These are phyloP conservation scores for Microstroma glucosiphilum DNA, from an alignment of 1,284 basidiomycete genomes.

Conservation along the genomic window DNA sequence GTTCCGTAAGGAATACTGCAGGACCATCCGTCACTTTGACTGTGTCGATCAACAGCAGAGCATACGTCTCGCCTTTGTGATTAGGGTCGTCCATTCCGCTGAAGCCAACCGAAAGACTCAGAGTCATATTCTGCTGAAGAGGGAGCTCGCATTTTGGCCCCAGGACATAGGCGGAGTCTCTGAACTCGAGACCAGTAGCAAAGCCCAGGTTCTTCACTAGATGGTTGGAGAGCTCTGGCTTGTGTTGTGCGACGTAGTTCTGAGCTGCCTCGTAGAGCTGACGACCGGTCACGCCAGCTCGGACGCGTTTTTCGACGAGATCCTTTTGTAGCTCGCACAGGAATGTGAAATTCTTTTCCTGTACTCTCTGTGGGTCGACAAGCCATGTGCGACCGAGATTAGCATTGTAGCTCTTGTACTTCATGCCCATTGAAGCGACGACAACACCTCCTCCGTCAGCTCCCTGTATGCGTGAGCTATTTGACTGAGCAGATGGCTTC, in stretches of 20 bases:
- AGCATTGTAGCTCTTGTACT: conserved; percentile 86
- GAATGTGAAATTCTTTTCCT: conserved; percentile 66
- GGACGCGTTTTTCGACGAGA: conserved; percentile 64
- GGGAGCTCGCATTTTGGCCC: conserved; percentile 70
- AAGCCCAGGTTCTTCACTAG: conserved; percentile 89
- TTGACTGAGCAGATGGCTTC: conserved; percentile 76
- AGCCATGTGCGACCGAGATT: conserved; percentile 90
- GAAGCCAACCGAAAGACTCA: conserved; percentile 79
- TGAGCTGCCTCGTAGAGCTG: conserved; percentile 75
- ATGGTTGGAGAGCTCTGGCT: conserved; percentile 71
- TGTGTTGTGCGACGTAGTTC: conserved; percentile 68
- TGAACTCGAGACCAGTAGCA: conserved; percentile 70
- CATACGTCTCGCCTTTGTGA: conserved; percentile 69
- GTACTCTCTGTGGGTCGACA: conserved; percentile 74
- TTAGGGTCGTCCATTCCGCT: conserved; percentile 65
- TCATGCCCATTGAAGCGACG: conserved; percentile 77
- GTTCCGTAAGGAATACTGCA: conserved; percentile 68
- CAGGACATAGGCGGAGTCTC: conserved; percentile 78
- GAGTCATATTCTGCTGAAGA: conserved; percentile 73
- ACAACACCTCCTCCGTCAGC: conserved; percentile 81
- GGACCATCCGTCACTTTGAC: conserved; percentile 66
- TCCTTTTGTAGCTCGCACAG: conserved; percentile 74
- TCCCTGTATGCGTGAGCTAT: conserved; percentile 59
- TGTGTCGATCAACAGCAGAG: conserved; percentile 83
- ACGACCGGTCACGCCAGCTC: conserved; percentile 69